Conservation (phyloP, 2,329 filamentous ascomycete genomes). For the Aureobasidium sp. region DNA sequence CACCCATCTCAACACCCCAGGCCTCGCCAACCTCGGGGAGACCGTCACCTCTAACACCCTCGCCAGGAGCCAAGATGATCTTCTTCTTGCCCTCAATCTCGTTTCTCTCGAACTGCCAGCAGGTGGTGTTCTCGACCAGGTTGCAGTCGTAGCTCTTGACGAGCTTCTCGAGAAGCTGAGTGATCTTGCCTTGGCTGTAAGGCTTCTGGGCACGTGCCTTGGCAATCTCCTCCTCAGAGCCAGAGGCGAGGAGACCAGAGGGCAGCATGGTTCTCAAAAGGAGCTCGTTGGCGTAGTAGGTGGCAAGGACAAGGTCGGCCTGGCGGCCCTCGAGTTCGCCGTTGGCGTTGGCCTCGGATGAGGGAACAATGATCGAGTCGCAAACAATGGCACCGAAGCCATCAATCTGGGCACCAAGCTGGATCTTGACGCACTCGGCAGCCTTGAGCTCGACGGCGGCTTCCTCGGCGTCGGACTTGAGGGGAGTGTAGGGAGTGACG, state of each 20-base stretch:
- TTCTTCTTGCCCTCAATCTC: conserved; percentile 98
- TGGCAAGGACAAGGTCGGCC: conserved; percentile 84
- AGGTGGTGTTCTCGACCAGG: conserved; percentile 95
- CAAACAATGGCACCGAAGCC: conserved; percentile 95
- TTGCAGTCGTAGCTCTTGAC: conserved; percentile 86
- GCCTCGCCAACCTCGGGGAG: conserved; percentile 83
- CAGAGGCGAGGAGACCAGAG: conserved; percentile 73
- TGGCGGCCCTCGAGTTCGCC: conserved; percentile 54
- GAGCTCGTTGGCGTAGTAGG: conserved; percentile 91
- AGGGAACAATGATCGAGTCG: conserved; percentile 73
- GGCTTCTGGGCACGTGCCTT: conserved; percentile 76
- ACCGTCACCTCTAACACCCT: conserved; percentile 87
- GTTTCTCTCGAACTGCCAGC: conserved; percentile 92
- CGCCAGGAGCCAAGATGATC: conserved; percentile 82
- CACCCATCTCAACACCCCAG: conserved; percentile 94
- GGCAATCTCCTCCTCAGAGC: conserved; percentile 90
- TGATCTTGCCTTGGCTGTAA: conserved; percentile 80
- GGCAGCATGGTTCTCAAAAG: conserved; percentile 86
- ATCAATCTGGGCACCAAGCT: conserved; percentile 97
- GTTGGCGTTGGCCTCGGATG: conserved; percentile 56
- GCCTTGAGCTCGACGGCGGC: conserved; percentile 71
- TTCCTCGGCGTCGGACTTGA: conserved; percentile 80
- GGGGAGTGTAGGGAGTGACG: conserved; percentile 92
- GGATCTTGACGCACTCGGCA: conserved; percentile 89
- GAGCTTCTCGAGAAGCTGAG: conserved; percentile 80